Base-by-base conservation (phyloP, 75 land plant genomes). In the Ceratopteris richardii region DNA sequence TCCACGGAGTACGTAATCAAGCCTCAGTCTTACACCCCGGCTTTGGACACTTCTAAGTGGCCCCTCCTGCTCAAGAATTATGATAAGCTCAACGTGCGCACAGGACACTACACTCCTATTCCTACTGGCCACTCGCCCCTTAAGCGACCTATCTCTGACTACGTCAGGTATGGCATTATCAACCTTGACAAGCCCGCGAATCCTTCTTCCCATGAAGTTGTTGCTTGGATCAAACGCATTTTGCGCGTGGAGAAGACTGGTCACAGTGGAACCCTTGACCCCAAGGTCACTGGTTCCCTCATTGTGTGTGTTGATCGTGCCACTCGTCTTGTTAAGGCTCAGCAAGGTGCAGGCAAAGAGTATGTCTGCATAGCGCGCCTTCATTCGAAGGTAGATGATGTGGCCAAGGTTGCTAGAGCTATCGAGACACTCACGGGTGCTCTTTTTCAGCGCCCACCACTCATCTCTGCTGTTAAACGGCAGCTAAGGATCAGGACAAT, bases 341-440 rank as follows among this genome's bases (percentile, higher is more conserved):
- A 91, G 60, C 92, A 91, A 61, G 97, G 97, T 7, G 97, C 93
- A 10, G 97, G 97, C 0, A 92, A 92, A 58, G 92, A 92, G 93
- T 92, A 92, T 40, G 97, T 92, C 18, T 92, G 97, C 51, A 75
- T 92, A 20, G 93, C 97, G 9, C 56, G 97, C 25, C 61, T 92
- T 44, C 97, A 92, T 54, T 84, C 86, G 0, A 73, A 71, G 7
- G 89, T 92, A n/a, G 77, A 82, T 7, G 81, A 82, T 31, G 80
- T 76, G 0, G 69, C 86, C 16, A 81, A 77, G 29, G 97, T 92
- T 14, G 88, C 76, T 10, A 66, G 93, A 18, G 97, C 86, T 0
- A 56, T 92, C 9, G 97, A 92, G 63, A 84, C 93, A 0, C 78
- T 92, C 9, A 87, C 93, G 1, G 93, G 97, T 0, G 97, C 93